Percentiles rank a stretch among this genome's conserved stretches.
phyloP scores from a whole-genome alignment of 2,329 filamentous ascomycete species.

The Hawksworthiomyces lignivorus region DNA sequence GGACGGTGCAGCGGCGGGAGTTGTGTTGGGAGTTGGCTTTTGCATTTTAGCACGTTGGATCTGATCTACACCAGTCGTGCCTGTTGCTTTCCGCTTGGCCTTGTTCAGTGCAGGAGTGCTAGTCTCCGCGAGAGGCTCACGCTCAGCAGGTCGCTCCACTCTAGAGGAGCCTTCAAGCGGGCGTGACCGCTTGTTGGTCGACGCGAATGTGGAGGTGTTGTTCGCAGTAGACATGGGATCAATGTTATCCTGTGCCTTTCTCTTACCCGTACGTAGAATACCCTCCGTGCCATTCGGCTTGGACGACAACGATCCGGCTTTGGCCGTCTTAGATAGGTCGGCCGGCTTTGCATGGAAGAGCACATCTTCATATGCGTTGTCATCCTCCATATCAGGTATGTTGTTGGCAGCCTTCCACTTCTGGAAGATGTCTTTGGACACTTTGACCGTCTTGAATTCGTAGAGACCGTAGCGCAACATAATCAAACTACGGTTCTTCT shows the following conservation, averaged over 20 bases:
- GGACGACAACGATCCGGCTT: slow-evolving; percentile 15
- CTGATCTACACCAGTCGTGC: slow-evolving; percentile 35
- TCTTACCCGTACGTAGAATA: slow-evolving; percentile 32
- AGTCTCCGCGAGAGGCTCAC: slow-evolving; percentile 29
- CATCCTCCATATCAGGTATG: slow-evolving; percentile 42
- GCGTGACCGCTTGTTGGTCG: slow-evolving; percentile 41
- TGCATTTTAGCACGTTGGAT: slow-evolving; percentile 43
- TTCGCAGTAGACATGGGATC: slow-evolving; percentile 29
- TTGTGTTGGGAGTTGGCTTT: slow-evolving; percentile 26
- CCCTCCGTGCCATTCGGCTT: slow-evolving; percentile 29
- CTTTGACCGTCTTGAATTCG: slow-evolving; percentile 55
- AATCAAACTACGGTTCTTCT: slow-evolving; percentile 55
- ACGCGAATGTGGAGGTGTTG: slow-evolving; percentile 25
- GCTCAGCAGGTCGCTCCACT: slow-evolving; percentile 19
- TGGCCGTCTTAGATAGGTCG: slow-evolving; percentile 16
- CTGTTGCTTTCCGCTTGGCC: slow-evolving; percentile 44
- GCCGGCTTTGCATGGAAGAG: too few relatives aligned
- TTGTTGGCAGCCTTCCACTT: slow-evolving; percentile 52
- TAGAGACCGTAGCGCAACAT: slow-evolving; percentile 55
- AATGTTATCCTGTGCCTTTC: slow-evolving; percentile 48
- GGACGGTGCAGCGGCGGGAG: slow-evolving; percentile 31
- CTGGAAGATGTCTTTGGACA: slow-evolving; percentile 48
- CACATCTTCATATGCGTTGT: slow-evolving; percentile 25
- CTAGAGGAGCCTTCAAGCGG: slow-evolving; percentile 15
- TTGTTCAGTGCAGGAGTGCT: slow-evolving; percentile 32